Evolutionary conservation across 192 early-diverging fungal genomes (phyloP).

Genomic region (Gaertneriomyces semiglobifer): DNA sequence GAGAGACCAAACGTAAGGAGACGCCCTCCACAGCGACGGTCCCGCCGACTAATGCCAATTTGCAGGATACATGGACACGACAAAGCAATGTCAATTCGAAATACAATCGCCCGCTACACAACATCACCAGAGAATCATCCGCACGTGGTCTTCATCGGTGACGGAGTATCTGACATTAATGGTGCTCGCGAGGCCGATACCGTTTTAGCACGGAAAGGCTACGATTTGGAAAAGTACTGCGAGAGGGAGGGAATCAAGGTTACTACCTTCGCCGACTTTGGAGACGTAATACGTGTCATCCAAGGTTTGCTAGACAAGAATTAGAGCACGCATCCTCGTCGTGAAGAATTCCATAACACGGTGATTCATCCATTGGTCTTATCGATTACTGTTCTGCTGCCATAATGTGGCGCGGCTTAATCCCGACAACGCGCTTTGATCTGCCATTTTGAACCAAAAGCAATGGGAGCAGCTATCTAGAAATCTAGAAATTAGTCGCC

Average conservation of each 20-base stretch:
- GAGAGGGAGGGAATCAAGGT: constrained; percentile 53
- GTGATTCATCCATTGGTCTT: no score
- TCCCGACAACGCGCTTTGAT: no score
- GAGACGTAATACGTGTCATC: constrained; percentile 20
- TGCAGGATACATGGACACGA: constrained; percentile 59
- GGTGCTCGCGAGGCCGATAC: constrained; percentile 73
- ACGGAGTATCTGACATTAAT: constrained; percentile 73
- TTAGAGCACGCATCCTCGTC: no score
- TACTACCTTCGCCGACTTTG: constrained; percentile 56
- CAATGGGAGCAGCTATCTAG: no score
- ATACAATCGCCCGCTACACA: neutral
- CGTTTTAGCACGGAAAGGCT: constrained; percentile 68
- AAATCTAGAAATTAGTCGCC: no score
- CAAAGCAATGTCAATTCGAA: constrained; percentile 44
- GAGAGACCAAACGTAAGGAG: constrained; percentile 53
- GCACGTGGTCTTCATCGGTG: constrained; percentile 70
- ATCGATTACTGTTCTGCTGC: no score
- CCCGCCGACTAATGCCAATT: neutral
- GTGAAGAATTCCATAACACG: no score
- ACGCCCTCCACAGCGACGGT: neutral
- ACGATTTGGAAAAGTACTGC: constrained; percentile 70
- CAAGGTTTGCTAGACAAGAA: neutral
- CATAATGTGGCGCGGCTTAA: no score
- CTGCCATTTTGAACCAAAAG: no score
- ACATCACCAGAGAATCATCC: constrained; percentile 18